Percentiles rank a stretch among this genome's conserved stretches.
Conservation (phyloP, 805 yeast genomes). For the Cyberlindnera maclurae region DNA sequence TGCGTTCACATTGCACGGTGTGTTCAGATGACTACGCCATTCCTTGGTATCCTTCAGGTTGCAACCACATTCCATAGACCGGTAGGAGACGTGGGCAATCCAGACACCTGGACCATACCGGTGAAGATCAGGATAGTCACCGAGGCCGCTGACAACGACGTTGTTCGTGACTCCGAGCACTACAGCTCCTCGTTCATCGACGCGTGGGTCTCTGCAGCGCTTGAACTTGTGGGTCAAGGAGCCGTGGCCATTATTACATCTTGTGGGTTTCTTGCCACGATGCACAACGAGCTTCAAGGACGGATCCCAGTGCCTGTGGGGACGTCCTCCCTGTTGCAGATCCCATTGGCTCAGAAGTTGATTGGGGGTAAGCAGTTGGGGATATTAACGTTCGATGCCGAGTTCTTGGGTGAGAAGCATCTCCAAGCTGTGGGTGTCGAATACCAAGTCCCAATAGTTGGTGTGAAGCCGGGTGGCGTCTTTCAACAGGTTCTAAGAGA, state of each 20-base stretch:
- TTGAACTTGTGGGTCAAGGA: conserved; percentile 24
- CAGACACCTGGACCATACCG: conserved; percentile 13
- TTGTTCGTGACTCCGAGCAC: conserved; percentile 9
- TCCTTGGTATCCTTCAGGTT: conserved; percentile 12
- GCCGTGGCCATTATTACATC: conserved; percentile 29
- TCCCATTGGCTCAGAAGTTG: conserved; percentile 23
- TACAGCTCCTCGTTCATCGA: conserved; percentile 23
- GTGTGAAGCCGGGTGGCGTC: conserved; percentile 20
- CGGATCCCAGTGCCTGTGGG: conserved; percentile 28
- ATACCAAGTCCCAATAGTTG: conserved; percentile 19
- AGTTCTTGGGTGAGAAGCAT: conserved; percentile 22
- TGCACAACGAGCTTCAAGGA: conserved; percentile 23
- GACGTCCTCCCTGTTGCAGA: conserved; percentile 26
- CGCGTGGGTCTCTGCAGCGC: conserved; percentile 23
- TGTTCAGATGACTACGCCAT: conserved; percentile 7
- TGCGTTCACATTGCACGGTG: too few relatives aligned
- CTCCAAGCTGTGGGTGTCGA: conserved; percentile 27
- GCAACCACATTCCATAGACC: conserved; percentile 15
- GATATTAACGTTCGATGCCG: conserved; percentile 27
- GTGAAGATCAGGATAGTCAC: conserved; percentile 11
- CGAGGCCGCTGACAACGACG: conserved; percentile 7
- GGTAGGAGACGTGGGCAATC: conserved; percentile 12
- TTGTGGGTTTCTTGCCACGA: conserved; percentile 30
- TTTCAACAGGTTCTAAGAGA: conserved; percentile 22
- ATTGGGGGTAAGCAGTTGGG: conserved; percentile 24